phyloP scores from a whole-genome alignment of 305 asterid species.

The Euphrasia arctica region DNA sequence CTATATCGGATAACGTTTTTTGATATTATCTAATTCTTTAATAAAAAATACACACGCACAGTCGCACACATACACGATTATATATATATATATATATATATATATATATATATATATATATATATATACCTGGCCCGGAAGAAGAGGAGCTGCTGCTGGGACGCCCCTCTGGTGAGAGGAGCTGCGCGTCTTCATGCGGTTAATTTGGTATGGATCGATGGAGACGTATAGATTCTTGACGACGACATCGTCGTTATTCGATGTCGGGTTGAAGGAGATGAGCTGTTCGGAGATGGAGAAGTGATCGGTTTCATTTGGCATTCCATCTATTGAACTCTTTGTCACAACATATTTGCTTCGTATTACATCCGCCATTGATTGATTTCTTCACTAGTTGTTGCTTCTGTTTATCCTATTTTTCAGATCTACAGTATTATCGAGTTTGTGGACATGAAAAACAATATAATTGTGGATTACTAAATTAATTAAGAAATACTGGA shows the following conservation, averaged over 20 bases:
- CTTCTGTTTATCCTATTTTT: not conserved
- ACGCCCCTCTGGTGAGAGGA: not conserved
- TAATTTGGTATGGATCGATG: constrained; percentile 23
- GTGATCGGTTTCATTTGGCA: constrained; percentile 10
- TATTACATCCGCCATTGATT: not conserved
- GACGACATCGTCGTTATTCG: not conserved
- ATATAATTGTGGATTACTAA: no score
- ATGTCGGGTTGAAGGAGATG: not conserved
- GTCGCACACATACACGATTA: no score
- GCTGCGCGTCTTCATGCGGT: constrained; percentile 19
- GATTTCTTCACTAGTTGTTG: not conserved
- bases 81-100: not conserved
- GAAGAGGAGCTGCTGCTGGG: not conserved
- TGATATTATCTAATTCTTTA: no score
- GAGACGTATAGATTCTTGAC: constrained; percentile 22
- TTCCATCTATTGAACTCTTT: constrained; percentile 9
- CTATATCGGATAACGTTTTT: no score
- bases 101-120: not conserved
- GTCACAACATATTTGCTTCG: constrained; percentile 10
- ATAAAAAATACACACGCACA: no score
- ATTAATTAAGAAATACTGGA: no score
- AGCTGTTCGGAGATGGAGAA: constrained; percentile 15
- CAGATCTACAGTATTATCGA: no score
- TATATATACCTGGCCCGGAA: constrained; percentile 19
- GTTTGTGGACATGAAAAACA: no score